A percentile compares a stretch with the other conserved stretches of the same genome.
Conservation (phyloP, 2,329 filamentous ascomycete species). For the Claviceps sp. region DNA sequence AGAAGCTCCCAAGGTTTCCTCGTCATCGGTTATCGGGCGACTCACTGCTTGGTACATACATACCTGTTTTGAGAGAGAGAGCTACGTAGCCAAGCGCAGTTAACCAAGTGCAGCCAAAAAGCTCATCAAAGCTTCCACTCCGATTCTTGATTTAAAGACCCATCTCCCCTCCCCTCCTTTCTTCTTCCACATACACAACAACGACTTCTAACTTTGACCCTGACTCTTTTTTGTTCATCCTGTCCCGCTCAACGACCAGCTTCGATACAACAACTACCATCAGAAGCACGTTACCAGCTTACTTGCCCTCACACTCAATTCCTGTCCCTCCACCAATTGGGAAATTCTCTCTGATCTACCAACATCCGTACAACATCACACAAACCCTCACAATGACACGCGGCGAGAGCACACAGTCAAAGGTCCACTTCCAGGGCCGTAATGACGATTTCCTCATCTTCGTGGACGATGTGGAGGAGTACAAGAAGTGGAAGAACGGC, state of each 20-base stretch:
- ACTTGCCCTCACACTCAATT: background rate
- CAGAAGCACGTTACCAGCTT: background rate
- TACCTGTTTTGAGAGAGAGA: background rate
- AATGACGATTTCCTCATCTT: constrained; percentile 47
- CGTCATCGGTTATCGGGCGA: background rate
- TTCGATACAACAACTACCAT: background rate
- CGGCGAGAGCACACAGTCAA: constrained; percentile 56
- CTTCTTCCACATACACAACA: background rate
- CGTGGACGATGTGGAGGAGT: constrained; percentile 44
- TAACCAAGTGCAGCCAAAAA: background rate
- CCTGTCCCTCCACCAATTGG: too few species aligned
- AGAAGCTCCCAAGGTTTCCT: background rate
- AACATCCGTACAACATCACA: background rate
- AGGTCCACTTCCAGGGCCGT: constrained; percentile 74
- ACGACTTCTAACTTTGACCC: background rate
- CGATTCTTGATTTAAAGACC: background rate
- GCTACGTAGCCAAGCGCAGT: background rate
- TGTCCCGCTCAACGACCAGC: background rate
- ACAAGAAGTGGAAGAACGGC: constrained; percentile 62
- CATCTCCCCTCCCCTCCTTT: background rate
- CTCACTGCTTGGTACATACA: too few species aligned
- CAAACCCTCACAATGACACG: constrained; percentile 44
- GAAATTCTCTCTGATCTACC: background rate
- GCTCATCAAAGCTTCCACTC: background rate
- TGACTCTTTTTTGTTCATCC: background rate